Conservation (phyloP, 73 alveolate genomes). For the Diophrys appendiculata region DNA sequence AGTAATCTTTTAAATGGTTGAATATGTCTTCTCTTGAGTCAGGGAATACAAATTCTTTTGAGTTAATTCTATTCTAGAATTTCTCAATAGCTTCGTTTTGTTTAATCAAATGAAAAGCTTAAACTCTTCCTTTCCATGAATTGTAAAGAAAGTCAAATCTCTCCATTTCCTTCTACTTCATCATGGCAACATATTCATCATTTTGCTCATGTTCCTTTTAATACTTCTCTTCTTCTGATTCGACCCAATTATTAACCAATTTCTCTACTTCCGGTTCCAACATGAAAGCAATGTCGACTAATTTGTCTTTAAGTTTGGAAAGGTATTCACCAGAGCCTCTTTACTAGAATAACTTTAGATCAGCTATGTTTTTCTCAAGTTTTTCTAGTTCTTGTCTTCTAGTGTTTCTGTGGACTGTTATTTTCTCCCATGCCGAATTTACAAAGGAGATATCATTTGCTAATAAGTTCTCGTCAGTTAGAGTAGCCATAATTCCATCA, state of each 20-base stretch:
- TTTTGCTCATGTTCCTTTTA: constrained; percentile 39
- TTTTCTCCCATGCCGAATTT: constrained; percentile 63
- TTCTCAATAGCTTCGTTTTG: constrained; percentile 58
- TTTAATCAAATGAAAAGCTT: constrained; percentile 53
- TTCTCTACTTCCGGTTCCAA: constrained; percentile 70
- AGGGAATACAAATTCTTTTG: constrained; percentile 66
- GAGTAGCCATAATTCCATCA: constrained; percentile 39
- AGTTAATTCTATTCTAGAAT: constrained; percentile 50
- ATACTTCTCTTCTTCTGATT: constrained; percentile 42
- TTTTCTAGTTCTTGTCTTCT: constrained; percentile 55
- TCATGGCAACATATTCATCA: constrained; percentile 33
- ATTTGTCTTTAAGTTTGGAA: constrained; percentile 44
- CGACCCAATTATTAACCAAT: constrained; percentile 59
- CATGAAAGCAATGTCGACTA: constrained; percentile 64
- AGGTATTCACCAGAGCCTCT: constrained; percentile 53
- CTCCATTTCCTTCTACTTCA: constrained; percentile 34
- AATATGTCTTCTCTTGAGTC: constrained; percentile 43
- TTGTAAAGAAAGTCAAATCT: constrained; percentile 32
- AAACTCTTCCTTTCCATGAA: constrained; percentile 55
- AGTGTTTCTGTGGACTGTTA: constrained; percentile 37
- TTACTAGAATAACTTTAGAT: constrained; percentile 47
- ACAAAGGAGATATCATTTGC: constrained; percentile 65
- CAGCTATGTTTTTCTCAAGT: constrained; percentile 36
- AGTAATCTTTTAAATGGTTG: constrained; percentile 19
- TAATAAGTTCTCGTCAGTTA: constrained; percentile 54